phyloP scores from a whole-genome alignment of 345 rosid species.

The Limnanthes douglasii region DNA sequence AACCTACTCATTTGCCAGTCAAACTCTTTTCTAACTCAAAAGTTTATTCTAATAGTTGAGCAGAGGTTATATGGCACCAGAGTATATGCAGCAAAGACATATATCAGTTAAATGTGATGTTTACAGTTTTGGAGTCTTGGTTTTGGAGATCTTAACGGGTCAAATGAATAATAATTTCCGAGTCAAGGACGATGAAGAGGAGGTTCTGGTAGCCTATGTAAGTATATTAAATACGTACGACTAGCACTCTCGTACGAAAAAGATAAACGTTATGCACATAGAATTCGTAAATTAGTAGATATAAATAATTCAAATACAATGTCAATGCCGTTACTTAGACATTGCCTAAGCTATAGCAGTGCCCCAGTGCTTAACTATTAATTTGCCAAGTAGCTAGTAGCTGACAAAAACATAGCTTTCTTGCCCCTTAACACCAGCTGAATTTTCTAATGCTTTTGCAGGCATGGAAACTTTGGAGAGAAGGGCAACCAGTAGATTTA shows the following conservation, averaged over 20 bases:
- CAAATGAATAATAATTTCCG: slow-evolving; percentile 17
- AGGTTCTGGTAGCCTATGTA: slow-evolving; percentile 17
- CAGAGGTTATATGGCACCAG: slow-evolving; percentile 27
- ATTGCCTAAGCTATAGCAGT: no score
- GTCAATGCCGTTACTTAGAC: no score
- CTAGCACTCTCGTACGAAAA: no score
- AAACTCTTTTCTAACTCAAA: neutral
- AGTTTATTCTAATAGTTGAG: neutral
- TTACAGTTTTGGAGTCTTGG: slow-evolving; percentile 31
- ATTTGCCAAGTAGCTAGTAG: no score
- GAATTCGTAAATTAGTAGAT: no score
- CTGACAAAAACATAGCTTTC: no score
- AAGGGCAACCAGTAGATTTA: slow-evolving; percentile 9
- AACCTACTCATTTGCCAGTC: neutral
- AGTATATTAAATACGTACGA: slow-evolving; percentile 1
- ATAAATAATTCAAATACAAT: no score
- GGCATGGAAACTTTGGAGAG: slow-evolving; percentile 35
- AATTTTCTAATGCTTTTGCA: slow-evolving; percentile 12
- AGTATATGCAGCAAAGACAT: slow-evolving; percentile 20
- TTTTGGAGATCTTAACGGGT: slow-evolving; percentile 24
- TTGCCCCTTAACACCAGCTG: no score
- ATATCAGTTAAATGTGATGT: slow-evolving; percentile 25
- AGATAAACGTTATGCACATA: no score
- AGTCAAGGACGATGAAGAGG: slow-evolving; percentile 12
- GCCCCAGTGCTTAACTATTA: no score